phyloP scores from a whole-genome alignment of 352 stramenopile genomes.

The Pythium sp. region DNA sequence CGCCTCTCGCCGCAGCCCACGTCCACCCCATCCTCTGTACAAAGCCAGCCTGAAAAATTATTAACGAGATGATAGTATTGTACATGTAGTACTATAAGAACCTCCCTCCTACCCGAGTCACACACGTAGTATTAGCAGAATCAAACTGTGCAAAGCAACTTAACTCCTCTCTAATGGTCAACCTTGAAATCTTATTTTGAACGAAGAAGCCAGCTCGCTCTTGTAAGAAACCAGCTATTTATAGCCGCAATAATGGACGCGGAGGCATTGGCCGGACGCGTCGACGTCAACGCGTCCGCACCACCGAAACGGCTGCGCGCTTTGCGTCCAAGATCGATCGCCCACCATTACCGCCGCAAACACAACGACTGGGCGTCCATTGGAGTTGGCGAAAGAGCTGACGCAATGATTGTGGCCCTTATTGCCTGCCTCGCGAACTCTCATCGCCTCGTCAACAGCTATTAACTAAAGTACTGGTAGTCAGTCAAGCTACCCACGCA shows the following conservation, averaged over 20 bases:
- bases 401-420: not conserved
- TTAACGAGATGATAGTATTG: conserved; percentile 8
- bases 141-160: not conserved
- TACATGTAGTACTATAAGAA: conserved; percentile 4
- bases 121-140: not conserved
- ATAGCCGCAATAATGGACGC: not conserved
- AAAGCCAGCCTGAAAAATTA: conserved; percentile 21
- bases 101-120: not conserved
- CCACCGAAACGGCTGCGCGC: not conserved
- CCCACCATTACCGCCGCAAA: not conserved
- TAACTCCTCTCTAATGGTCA: not conserved
- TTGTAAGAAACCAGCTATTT: not conserved
- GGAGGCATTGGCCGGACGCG: not conserved
- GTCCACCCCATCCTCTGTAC: conserved; percentile 14
- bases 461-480: not conserved
- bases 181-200: not conserved
- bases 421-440: not conserved
- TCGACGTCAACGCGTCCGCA: not conserved
- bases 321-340: not conserved
- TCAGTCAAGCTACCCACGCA: not conserved
- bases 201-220: not conserved
- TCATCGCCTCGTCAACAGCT: not conserved
- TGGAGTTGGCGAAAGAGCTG: not conserved
- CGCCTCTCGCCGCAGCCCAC: conserved; percentile 4
- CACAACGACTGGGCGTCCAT: not conserved